Evolutionary conservation across 352 stramenopile genomes (phyloP), one percentile per base, ranked within the genome.

Genomic region (Albugo laibachii): DNA sequence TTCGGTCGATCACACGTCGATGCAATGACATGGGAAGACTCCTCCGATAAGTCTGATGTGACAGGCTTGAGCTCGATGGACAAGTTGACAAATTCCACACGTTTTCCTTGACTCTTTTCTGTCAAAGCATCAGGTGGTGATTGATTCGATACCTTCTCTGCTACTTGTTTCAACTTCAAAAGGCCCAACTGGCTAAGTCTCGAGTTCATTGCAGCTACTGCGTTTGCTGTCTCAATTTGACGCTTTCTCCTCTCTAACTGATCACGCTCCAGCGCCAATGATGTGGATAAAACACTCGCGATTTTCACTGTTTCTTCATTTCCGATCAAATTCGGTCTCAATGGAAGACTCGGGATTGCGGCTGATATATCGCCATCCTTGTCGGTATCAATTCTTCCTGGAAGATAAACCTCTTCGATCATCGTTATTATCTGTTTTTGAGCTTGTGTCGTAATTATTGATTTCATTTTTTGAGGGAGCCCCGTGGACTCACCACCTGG

Each of bases 181-280:
- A 88, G 36, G 0, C 76, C 76, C 4, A 88, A 46, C 41, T 82
- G 67, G 20, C 59, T 67, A 11, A 88, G 48, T 20, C 63, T 69
- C 1, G 52, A 66, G 52, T 85, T 84, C 76, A 88, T 88, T 13
- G 66, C 61, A 1, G 65, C 66, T 2, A 88, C 72, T 1, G 76
- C 76, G 50, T 83, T 79, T 10, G 61, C 76, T 13, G 76, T 88
- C 19, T 85, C 66, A 5, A 73, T 46, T 44, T 87, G 75, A 38
- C 78, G 83, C 36, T 73, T 71, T 1, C 69, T 54, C 47, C 82
- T 83, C 11, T 81, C 65, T 13, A 83, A 51, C 20, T 81, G 66
- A 21, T 88, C 70, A 5, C 76, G 66, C 50, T 83, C 76, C 5
- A 82, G 44, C 1, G 66, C 72, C 6, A 85, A 50, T 0, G 72